A percentile compares a stretch with the other conserved stretches of the same genome.
Conservation (phyloP, 2,329 filamentous ascomycete species). For the Epicoccum sorghinum region DNA sequence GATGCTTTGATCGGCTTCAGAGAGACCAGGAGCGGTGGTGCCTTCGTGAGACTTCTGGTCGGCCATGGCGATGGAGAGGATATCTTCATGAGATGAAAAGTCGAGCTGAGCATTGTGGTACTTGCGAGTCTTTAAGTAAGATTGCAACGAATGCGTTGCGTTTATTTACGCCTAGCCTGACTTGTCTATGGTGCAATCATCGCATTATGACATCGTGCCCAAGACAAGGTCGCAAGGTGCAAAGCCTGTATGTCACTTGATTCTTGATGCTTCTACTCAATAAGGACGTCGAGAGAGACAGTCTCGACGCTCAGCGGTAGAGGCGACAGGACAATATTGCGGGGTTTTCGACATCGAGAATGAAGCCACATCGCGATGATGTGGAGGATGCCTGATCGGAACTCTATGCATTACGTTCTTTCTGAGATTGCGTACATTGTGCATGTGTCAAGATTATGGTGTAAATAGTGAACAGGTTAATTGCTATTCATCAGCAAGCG, state of each 20-base stretch:
- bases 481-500: too few relatives aligned
- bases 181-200: not conserved
- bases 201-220: not conserved
- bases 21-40: conserved; percentile 16
- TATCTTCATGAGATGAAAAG: not conserved
- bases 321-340: not conserved
- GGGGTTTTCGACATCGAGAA: not conserved
- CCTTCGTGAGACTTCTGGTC: conserved; percentile 15
- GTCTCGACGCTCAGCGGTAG: conserved; percentile 1
- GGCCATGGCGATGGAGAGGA: not conserved
- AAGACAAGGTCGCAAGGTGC: not conserved
- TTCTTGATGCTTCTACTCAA: not conserved
- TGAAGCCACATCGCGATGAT: not conserved
- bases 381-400: not conserved
- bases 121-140: not conserved
- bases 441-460: too few relatives aligned
- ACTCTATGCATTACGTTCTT: not conserved
- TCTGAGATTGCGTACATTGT: not conserved
- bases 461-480: too few relatives aligned
- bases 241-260: not conserved
- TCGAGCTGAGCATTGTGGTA: not conserved
- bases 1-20: conserved; percentile 19
- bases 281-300: not conserved
- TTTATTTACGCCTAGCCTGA: too few relatives aligned
- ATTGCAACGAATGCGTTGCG: too few relatives aligned